Conservation (phyloP, 345 rosid genomes). For the Eucalyptus marginata region DNA sequence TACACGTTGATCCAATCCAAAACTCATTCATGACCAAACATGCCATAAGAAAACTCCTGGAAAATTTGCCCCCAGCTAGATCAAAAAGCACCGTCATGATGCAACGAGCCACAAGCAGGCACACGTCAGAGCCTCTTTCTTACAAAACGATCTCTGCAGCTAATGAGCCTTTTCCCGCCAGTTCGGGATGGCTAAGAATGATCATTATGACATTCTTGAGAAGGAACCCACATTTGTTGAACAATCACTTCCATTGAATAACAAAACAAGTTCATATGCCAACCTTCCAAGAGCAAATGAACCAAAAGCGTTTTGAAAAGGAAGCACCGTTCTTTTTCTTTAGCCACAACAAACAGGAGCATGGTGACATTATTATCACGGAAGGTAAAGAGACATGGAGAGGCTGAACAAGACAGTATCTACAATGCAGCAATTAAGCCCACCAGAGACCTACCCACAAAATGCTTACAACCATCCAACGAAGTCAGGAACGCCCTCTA, state of each 20-base stretch:
- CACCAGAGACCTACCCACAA: not conserved
- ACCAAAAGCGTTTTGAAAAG: not conserved
- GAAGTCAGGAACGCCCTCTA: not conserved
- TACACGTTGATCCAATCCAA: not conserved
- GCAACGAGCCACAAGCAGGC: not conserved
- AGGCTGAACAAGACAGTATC: not conserved
- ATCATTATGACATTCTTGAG: not conserved
- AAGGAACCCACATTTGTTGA: not conserved
- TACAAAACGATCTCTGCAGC: not conserved
- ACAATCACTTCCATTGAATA: not conserved
- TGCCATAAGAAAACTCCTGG: not conserved
- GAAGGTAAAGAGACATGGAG: not conserved
- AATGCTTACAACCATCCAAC: not conserved
- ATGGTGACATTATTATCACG: not conserved
- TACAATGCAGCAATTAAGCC: not conserved
- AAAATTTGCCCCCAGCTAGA: not conserved
- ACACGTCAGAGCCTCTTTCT: not conserved
- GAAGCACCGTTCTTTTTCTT: not conserved
- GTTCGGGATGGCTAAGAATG: not conserved
- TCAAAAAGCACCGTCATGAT: not conserved
- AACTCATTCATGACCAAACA: not conserved
- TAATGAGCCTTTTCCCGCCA: not conserved
- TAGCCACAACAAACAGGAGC: not conserved
- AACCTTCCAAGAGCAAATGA: not conserved
- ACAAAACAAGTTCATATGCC: not conserved